Evolutionary conservation across 2,329 filamentous ascomycete species (phyloP).

Genomic region (Phialocephala subalpina): DNA sequence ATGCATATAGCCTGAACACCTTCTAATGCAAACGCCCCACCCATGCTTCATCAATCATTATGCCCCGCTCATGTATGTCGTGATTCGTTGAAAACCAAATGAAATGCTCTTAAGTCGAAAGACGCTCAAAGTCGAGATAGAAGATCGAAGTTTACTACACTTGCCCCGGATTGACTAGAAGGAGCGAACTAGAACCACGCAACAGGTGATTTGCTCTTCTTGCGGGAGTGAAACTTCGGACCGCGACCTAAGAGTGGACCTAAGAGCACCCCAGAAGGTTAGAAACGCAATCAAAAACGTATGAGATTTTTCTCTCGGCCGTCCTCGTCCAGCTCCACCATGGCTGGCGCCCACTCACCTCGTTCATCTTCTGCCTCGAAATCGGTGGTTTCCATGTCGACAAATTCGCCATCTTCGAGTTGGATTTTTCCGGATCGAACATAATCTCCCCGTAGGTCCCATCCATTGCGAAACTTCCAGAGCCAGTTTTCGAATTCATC

Average conservation of each 20-base stretch:
- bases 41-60: slow-evolving; percentile 8
- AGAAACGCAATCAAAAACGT: slow-evolving; percentile 36
- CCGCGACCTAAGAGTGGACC: slow-evolving; percentile 21
- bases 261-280: slow-evolving; percentile 33
- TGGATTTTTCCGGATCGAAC: slow-evolving; percentile 56
- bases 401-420: slow-evolving; percentile 58
- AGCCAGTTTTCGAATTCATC: slow-evolving; percentile 56
- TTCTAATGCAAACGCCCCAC: slow-evolving; percentile 7
- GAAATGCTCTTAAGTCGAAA: slow-evolving; percentile 25
- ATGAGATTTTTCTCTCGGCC: slow-evolving; percentile 44
- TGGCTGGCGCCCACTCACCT: slow-evolving; percentile 45
- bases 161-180: slow-evolving; percentile 23
- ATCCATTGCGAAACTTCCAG: slow-evolving; percentile 53
- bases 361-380: slow-evolving; percentile 59
- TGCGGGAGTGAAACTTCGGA: background rate
- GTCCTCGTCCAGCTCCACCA: slow-evolving; percentile 44
- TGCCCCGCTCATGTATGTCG: slow-evolving; percentile 25
- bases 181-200: slow-evolving; percentile 2
- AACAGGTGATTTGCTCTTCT: background rate
- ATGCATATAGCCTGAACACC: slow-evolving; percentile 19
- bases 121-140: slow-evolving; percentile 13
- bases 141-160: slow-evolving; percentile 25
- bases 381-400: slow-evolving; percentile 56
- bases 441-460: slow-evolving; percentile 62
- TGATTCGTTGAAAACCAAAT: slow-evolving; percentile 22